These are phyloP conservation scores for Kazachstania taianensis DNA, from an alignment of 805 yeast genomes.

Conservation along the genomic window DNA sequence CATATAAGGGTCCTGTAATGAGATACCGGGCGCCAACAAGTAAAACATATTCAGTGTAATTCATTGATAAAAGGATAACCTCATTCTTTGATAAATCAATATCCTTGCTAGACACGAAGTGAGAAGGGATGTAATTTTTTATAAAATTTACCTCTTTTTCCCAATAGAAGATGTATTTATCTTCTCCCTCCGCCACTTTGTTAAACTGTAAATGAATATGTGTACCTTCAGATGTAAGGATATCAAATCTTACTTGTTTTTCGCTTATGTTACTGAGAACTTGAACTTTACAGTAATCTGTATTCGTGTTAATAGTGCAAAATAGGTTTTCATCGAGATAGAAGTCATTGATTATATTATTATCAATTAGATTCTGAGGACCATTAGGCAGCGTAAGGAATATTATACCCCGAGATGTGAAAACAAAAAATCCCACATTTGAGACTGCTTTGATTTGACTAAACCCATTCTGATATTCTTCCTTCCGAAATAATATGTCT, in stretches of 20 bases:
- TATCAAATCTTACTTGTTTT: neutral
- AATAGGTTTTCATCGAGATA: slow-evolving; percentile 3
- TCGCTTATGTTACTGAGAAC: neutral
- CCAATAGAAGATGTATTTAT: slow-evolving; percentile 6
- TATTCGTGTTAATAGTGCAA: neutral
- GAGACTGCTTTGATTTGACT: slow-evolving; percentile 8
- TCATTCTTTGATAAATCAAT: too few relatives aligned
- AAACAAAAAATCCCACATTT: slow-evolving; percentile 17
- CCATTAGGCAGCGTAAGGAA: slow-evolving; percentile 13
- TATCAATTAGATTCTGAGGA: slow-evolving; percentile 11
- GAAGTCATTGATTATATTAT: slow-evolving; percentile 4
- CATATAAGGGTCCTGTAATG: too few relatives aligned
- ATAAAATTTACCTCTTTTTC: neutral
- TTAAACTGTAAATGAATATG: neutral
- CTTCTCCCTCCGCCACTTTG: slow-evolving; percentile 6
- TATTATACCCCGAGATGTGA: slow-evolving; percentile 7
- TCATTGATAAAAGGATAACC: too few relatives aligned
- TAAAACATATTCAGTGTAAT: too few relatives aligned
- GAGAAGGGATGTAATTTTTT: neutral
- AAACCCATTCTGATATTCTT: neutral
- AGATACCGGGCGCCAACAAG: too few relatives aligned
- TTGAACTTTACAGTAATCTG: neutral
- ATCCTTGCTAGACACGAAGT: too few relatives aligned
- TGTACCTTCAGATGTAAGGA: slow-evolving; percentile 1
- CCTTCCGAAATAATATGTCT: neutral